Base-by-base conservation (phyloP, 176 grass and related monocot species). In the Musa troglodytarum region DNA sequence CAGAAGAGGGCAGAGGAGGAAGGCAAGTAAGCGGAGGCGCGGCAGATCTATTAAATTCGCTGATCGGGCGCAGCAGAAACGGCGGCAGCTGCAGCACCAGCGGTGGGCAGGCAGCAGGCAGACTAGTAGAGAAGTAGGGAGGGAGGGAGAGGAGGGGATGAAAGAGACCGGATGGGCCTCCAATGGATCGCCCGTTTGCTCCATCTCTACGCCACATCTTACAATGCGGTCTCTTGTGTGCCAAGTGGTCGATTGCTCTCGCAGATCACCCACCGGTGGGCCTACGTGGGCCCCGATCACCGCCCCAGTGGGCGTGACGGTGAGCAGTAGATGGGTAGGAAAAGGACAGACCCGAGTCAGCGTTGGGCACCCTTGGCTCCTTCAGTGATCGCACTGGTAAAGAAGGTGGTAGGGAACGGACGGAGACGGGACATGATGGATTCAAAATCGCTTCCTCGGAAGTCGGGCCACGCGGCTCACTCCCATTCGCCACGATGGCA, bases 41-140 rank as follows among this genome's bases (percentile, higher is more conserved):
- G 74, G 64, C 1, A 65, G 79, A 85, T 85, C 83, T 74, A 85
- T 85, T 85, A 85, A 85, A 80, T 80, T 81, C 83, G 74, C 74
- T 85, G 74, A 77, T 55, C 74, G 61, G 34, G 67, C 66, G 66
- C 75, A 77, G 82, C 67, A 71, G 77, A 54, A 21, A 53, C 68
- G 68, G 68, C 34, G 68, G 65, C 65, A 20, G 76, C 49, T 29
- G 50, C 66, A 58, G 65, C 76, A 29, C 22, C 64, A 78, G 76
- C 52, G 20, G 52, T 22, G 49, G 65, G 66, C 68, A 70, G 68
- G 68, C 68, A 50, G 68, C 49, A 49, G 68, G n/a, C 54, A 75
- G 54, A 43, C 34, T 43, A 43, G 34, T 43, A 0, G 34, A 43
- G 34, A 43, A 43, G 4, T 43, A 43, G 34, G 34, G 34, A 34